Base-by-base conservation (phyloP, 257 asterid genomes). In the Hygrophila difformis region DNA sequence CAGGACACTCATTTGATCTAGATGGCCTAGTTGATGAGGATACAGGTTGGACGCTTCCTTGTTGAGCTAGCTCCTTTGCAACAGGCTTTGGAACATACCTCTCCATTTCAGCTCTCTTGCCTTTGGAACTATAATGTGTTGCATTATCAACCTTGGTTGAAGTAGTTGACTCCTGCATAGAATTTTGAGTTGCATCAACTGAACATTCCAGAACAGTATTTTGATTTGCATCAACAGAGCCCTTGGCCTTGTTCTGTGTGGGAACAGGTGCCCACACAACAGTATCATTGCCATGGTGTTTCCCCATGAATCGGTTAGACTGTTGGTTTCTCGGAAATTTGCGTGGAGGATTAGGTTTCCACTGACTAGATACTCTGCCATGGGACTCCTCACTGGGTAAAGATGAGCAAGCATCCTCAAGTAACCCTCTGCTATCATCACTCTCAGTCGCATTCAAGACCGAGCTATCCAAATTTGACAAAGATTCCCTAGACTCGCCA, bases 61-160 rank as follows among this genome's bases (percentile, higher is more conserved):
- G 95, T 63, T 91, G 95, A 48, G 99, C 91, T 56, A 85, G 71
- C 65, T 89, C 96, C 61, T 76, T 72, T 1, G 93, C 96, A 36
- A 83, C 93, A 2, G 96, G 94, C 72, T 91, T 91, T 2, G 97
- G 94, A 35, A 86, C 79, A 60, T 80, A 91, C 59, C 95, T 82
- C 73, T 86, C 97, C 82, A 86, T 80, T 66, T 91, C 99, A 37
- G 99, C 99, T 71, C 94, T 72, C 89, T 80, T 86, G 55, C 94
- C 81, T 65, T 74, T 91, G 16, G 58, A 49, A 64, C 62, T 86
- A 74, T 51, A 73, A 50, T 69, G 91, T 42, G 54, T 61, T 44
- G 40, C 58, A 58, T 60, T 59, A 41, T 70, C 81, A 50, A 49
- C 62, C 74, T 63, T 82, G 5, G 56, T 23, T 15, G 69, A 49